Evolutionary conservation across 306 rosid genomes (phyloP).

Genomic region (Betula pendula): DNA sequence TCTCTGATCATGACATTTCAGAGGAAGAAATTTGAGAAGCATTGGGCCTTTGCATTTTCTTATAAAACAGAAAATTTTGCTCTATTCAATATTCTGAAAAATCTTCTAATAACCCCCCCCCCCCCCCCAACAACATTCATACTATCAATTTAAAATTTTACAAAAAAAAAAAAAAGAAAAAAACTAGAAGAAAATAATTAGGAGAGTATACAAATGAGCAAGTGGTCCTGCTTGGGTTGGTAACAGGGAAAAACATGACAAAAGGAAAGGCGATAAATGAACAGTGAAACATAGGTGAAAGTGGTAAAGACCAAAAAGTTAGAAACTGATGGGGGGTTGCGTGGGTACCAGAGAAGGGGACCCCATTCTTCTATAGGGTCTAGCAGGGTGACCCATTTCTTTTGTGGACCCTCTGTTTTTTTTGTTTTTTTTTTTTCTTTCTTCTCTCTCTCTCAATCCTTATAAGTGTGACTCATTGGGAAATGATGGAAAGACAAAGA

Average conservation of each 20-base stretch:
- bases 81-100: no score
- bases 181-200: no score
- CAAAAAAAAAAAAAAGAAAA: no score
- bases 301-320: not conserved
- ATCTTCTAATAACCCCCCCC: no score
- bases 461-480: constrained; percentile 51
- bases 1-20: no score
- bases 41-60: no score
- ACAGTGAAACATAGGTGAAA: constrained; percentile 40
- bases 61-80: no score
- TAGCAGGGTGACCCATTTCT: constrained; percentile 45
- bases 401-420: constrained; percentile 26
- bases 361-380: constrained; percentile 29
- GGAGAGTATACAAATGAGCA: no score
- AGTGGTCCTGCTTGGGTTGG: constrained; percentile 17
- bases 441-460: constrained; percentile 20
- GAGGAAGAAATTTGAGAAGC: no score
- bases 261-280: constrained; percentile 46
- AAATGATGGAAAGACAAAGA: constrained; percentile 25
- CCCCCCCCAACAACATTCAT: no score
- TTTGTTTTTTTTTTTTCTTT: not conserved
- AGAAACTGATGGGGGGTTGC: constrained; percentile 38
- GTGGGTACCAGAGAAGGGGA: constrained; percentile 38
- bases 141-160: no score
- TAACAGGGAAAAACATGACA: constrained; percentile 6